Conservation (phyloP, 495 filamentous ascomycete species). For the Evansstolkia leycettana region DNA sequence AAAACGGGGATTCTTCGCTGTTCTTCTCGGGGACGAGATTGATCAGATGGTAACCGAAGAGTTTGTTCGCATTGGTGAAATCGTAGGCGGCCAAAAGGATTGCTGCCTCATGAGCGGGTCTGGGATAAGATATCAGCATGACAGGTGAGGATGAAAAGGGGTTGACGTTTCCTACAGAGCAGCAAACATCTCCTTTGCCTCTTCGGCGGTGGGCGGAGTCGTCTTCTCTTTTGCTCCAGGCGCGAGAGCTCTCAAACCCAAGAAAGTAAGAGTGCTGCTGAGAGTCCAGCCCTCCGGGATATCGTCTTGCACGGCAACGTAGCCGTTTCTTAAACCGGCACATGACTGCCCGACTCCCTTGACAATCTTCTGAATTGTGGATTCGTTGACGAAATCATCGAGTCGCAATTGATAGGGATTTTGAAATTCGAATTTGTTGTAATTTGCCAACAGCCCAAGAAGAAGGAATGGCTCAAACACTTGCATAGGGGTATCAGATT, state of each 20-base stretch:
- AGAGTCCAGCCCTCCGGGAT: slow-evolving; percentile 84
- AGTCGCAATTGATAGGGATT: slow-evolving; percentile 91
- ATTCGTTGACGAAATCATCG: slow-evolving; percentile 96
- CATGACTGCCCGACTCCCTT: slow-evolving; percentile 61
- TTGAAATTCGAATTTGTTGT: slow-evolving; percentile 98
- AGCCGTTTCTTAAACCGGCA: slow-evolving; percentile 51
- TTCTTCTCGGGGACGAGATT: slow-evolving; percentile 47
- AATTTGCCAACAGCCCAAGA: slow-evolving; percentile 85
- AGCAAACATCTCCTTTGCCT: slow-evolving; percentile 66
- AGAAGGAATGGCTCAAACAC: slow-evolving; percentile 68
- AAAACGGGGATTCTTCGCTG: slow-evolving; percentile 62
- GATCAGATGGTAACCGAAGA: slow-evolving; percentile 81
- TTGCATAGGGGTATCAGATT: slow-evolving; percentile 49
- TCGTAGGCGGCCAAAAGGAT: slow-evolving; percentile 81
- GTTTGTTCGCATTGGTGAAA: slow-evolving; percentile 87
- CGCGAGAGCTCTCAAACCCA: slow-evolving; percentile 69
- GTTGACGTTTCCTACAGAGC: slow-evolving; percentile 41
- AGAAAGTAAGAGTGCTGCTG: slow-evolving; percentile 64
- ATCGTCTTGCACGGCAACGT: slow-evolving; percentile 86
- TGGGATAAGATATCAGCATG: slow-evolving; percentile 24
- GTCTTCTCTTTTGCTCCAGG: slow-evolving; percentile 46
- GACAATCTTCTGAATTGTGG: slow-evolving; percentile 70
- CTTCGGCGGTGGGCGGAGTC: slow-evolving; percentile 49
- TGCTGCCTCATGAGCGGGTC: slow-evolving; percentile 66
- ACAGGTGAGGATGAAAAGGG: too few species aligned